Evolutionary conservation across 352 stramenopile genomes (phyloP).

Genomic region (Globisporangium spiculum): DNA sequence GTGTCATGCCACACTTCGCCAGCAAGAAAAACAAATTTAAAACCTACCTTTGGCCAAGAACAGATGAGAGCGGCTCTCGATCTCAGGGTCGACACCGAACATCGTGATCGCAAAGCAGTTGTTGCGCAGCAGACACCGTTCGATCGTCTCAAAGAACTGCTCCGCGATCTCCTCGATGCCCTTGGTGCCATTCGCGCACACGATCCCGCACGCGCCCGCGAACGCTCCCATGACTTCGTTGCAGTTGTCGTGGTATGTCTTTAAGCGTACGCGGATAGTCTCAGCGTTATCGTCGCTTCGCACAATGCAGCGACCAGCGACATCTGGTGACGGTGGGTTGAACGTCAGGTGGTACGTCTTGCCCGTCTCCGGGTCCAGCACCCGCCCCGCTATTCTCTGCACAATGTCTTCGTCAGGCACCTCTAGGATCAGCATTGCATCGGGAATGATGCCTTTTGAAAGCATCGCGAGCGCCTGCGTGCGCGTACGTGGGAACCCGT

Average conservation of each 20-base stretch:
- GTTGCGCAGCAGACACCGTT: conserved; percentile 54
- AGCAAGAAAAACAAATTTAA: background rate
- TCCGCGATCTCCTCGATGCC: conserved; percentile 54
- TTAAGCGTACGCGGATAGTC: conserved; percentile 83
- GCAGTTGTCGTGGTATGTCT: conserved; percentile 82
- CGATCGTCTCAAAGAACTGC: conserved; percentile 46
- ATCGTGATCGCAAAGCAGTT: conserved; percentile 54
- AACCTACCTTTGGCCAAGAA: conserved; percentile 52
- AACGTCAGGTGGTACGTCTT: conserved; percentile 91
- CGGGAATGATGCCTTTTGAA: conserved; percentile 73
- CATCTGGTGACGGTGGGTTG: conserved; percentile 65
- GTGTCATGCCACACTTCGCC: background rate
- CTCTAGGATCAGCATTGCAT: conserved; percentile 93
- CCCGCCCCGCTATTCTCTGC: conserved; percentile 89
- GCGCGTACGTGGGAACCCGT: conserved; percentile 93
- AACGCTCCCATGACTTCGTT: conserved; percentile 41
- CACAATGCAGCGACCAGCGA: conserved; percentile 61
- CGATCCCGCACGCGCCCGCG: conserved; percentile 39
- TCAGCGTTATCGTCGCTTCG: conserved; percentile 89
- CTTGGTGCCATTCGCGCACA: conserved; percentile 44
- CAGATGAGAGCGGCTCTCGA: conserved; percentile 40
- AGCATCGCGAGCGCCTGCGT: conserved; percentile 74
- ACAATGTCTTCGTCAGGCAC: conserved; percentile 95
- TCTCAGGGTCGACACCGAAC: conserved; percentile 43
- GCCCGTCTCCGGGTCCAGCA: conserved; percentile 89